These are phyloP conservation scores for Cordyceps cateniannulata DNA, from an alignment of 2,329 filamentous ascomycete genomes.

Conservation along the genomic window DNA sequence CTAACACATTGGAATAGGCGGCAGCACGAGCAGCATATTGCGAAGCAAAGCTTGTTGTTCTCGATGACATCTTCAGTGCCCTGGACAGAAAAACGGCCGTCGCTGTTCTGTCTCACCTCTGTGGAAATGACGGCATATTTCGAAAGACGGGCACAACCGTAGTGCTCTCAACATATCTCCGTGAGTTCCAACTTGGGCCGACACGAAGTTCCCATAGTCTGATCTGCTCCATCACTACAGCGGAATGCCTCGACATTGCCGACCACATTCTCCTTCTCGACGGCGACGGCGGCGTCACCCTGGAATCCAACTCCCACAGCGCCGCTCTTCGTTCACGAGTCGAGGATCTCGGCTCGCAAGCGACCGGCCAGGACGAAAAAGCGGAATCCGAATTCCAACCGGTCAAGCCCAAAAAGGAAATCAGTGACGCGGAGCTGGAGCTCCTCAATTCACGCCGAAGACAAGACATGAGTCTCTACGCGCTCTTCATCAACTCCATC, in stretches of 20 bases:
- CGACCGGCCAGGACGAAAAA: background rate
- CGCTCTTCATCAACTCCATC: background rate
- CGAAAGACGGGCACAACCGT: background rate
- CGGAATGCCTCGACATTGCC: background rate
- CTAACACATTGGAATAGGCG: no score
- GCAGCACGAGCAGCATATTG: background rate
- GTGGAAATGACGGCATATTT: background rate
- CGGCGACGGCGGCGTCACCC: background rate
- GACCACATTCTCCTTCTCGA: background rate
- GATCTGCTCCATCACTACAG: no score
- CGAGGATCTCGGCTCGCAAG: background rate
- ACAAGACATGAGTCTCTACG: constrained; percentile 1
- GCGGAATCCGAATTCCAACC: background rate
- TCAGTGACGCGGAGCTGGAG: background rate
- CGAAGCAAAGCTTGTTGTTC: background rate
- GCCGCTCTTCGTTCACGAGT: background rate
- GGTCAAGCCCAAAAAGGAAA: background rate
- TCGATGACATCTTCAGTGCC: constrained; percentile 3
- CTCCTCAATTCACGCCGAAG: background rate
- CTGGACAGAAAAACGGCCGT: background rate
- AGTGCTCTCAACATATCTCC: background rate
- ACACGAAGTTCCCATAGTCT: no score
- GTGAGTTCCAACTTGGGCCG: no score
- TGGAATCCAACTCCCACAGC: background rate
- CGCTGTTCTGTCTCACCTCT: background rate